phyloP scores from a whole-genome alignment of 352 stramenopile species.

The Pythium graminicola region DNA sequence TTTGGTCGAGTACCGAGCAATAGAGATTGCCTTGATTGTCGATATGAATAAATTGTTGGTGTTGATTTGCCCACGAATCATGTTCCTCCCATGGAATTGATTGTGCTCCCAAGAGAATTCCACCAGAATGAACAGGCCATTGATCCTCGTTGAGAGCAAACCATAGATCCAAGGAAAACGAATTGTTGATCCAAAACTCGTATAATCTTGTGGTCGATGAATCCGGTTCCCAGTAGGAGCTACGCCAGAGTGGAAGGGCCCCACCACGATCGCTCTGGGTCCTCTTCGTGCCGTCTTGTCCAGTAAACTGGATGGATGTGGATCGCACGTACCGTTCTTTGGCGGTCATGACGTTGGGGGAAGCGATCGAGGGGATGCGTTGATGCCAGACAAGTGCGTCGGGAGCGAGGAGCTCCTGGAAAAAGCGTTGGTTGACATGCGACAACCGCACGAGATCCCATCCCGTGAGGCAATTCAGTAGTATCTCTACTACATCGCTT shows the following conservation, averaged over 20 bases:
- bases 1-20: background rate
- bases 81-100: too few relatives aligned
- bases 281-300: too few relatives aligned
- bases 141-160: background rate
- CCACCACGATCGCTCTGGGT: too few relatives aligned
- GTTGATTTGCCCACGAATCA: too few relatives aligned
- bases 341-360: too few relatives aligned
- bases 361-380: background rate
- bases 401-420: background rate
- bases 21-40: background rate
- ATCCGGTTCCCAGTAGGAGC: too few relatives aligned
- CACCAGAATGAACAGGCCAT: too few relatives aligned
- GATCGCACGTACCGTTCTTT: too few relatives aligned
- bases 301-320: too few relatives aligned
- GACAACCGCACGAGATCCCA: slow-evolving; percentile 1
- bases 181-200: background rate
- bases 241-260: too few relatives aligned
- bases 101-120: background rate
- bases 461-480: slow-evolving; percentile 1
- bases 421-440: background rate
- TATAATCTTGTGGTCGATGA: too few relatives aligned
- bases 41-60: background rate
- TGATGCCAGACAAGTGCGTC: background rate
- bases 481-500: background rate
- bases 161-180: background rate